A percentile compares a stretch with the other conserved stretches of the same genome.
These are phyloP conservation scores for Trametes cingulata DNA, from an alignment of 768 basidiomycete genomes.

Conservation along the genomic window DNA sequence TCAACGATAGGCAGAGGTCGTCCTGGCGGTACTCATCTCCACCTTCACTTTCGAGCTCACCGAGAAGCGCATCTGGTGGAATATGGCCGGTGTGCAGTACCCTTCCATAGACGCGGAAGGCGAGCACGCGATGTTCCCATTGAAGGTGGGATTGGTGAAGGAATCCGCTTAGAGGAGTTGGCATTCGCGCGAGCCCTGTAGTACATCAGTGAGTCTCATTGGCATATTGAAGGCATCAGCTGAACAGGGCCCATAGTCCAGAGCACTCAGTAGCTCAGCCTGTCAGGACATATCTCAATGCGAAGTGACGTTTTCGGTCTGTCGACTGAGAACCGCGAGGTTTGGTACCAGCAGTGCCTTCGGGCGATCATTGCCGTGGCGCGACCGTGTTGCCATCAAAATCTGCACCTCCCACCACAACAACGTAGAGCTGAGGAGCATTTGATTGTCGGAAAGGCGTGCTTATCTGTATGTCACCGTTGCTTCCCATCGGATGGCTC, in stretches of 20 bases:
- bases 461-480: no score
- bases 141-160: slow-evolving; percentile 19
- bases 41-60: slow-evolving; percentile 31
- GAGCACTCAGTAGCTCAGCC: no score
- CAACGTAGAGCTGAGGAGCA: no score
- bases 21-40: slow-evolving; percentile 29
- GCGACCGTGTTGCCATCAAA: not conserved
- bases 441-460: no score
- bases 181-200: no score
- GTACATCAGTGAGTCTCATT: no score
- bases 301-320: slow-evolving; percentile 31
- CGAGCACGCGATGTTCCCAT: slow-evolving; percentile 1
- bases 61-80: slow-evolving; percentile 30
- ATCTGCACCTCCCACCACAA: no score
- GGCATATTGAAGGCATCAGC: no score
- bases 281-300: slow-evolving; percentile 36
- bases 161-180: no score
- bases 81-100: slow-evolving; percentile 28
- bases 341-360: not conserved
- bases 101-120: slow-evolving; percentile 22
- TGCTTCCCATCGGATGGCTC: no score
- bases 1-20: slow-evolving; percentile 25
- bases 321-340: not conserved
- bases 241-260: no score
- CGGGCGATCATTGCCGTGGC: not conserved